Base-by-base conservation (phyloP, 805 yeast genomes). In the Wickerhamiella brachini region DNA sequence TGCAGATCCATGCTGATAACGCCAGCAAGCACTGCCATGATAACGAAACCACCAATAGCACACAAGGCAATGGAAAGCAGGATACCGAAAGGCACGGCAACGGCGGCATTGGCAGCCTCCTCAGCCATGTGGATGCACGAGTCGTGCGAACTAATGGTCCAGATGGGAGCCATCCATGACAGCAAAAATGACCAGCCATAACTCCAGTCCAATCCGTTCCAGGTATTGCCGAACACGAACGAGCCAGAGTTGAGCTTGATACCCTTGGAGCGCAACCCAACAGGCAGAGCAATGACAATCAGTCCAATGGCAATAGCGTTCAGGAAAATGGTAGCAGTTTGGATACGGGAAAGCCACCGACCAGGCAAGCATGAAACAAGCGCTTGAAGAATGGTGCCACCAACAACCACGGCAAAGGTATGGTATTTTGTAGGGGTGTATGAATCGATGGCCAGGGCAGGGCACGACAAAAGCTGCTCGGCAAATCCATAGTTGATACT, bases 401-500 rank as follows among this genome's bases (percentile, higher is more conserved):
- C 87, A 2, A 75, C 83, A 58, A 75, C 81, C 2, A 81, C 76
- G 47, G 85, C 86, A 59, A 81, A 82, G 1, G 71, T 65, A 51
- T 70, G 76, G 20, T 71, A 78, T 37, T 67, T 62, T 2, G 84
- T 76, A 46, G 77, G 72, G 2, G 23, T 18, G 1, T 64, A 73
- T 51, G 78, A 80, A 57, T 79, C 81, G 39, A 66, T 66, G 22
- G 68, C 69, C 24, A 79, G 66, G 5, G 56, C 53, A 1, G 58
- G 55, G 7, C 56, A 49, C 4, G 66, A 56, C 45, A 71, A 49
- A 45, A 72, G 71, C 26, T 80, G 82, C 13, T 79, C 77, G 9
- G 87, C 76, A 59, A 81, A 77, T 18, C 87, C 87, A 59, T 80
- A 81, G 56, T 76, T 75, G 53, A 82, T 78, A n/a, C 83, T 77